These are phyloP conservation scores for Kazachstania bromeliacearum DNA, from an alignment of 805 yeast genomes.

Conservation along the genomic window DNA sequence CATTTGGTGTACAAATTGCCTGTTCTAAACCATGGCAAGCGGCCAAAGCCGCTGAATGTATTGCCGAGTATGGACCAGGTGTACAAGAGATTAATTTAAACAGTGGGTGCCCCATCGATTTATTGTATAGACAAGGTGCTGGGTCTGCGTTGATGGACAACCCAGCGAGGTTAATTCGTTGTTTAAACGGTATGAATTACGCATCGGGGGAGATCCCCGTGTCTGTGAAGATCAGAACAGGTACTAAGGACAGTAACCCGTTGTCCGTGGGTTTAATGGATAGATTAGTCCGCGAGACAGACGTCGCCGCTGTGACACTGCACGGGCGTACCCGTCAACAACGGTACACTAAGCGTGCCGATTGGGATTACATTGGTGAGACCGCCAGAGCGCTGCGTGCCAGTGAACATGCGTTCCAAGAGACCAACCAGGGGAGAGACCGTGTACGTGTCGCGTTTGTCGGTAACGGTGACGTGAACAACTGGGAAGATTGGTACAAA, in stretches of 20 bases:
- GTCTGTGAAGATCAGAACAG: constrained; percentile 87
- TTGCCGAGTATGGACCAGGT: constrained; percentile 31
- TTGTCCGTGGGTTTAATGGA: constrained; percentile 73
- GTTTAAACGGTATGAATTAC: constrained; percentile 80
- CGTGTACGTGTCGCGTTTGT: constrained; percentile 62
- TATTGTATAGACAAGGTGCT: constrained; percentile 88
- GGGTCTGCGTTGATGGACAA: constrained; percentile 91
- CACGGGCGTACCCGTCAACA: constrained; percentile 97
- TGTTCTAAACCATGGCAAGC: constrained; percentile 90
- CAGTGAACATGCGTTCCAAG: constrained; percentile 44
- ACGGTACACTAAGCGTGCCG: constrained; percentile 82
- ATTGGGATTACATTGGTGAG: constrained; percentile 80
- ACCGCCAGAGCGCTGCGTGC: constrained; percentile 62
- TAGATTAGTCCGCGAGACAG: constrained; percentile 66
- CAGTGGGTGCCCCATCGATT: constrained; percentile 96
- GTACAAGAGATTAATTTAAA: constrained; percentile 84
- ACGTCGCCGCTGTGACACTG: constrained; percentile 81
- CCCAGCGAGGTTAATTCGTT: constrained; percentile 69
- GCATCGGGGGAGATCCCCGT: constrained; percentile 86
- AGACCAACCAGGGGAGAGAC: constrained; percentile 43
- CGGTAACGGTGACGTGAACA: constrained; percentile 91
- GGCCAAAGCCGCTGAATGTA: constrained; percentile 78
- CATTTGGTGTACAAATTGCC: constrained; percentile 91
- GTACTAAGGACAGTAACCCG: constrained; percentile 75
- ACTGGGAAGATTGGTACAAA: constrained; percentile 84